Percentiles rank a stretch among this genome's conserved stretches.
These are phyloP conservation scores for Skeletonema grethae DNA, from an alignment of 108 stramenopile genomes.

Conservation along the genomic window DNA sequence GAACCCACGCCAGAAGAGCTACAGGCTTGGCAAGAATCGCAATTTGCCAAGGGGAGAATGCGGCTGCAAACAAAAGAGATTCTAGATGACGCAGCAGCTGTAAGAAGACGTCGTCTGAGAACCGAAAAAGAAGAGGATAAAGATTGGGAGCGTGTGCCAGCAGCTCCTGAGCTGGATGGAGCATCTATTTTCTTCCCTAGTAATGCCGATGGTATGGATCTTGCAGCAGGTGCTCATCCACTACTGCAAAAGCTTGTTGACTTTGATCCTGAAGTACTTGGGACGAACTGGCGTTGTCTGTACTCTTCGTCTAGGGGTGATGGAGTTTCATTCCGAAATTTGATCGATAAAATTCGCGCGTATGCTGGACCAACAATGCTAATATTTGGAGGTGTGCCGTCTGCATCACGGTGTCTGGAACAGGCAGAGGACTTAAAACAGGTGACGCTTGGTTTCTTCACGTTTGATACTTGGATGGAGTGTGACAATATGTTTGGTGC, in stretches of 20 bases:
- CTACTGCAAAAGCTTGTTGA: conserved; percentile 27
- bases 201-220: conserved; percentile 18
- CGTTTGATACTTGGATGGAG: conserved; percentile 57
- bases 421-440: background rate
- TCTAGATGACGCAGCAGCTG: conserved; percentile 8
- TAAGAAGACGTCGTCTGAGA: conserved; percentile 17
- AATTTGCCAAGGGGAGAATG: conserved; percentile 53
- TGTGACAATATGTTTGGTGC: conserved; percentile 27
- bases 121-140: conserved; percentile 16
- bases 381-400: conserved; percentile 46
- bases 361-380: conserved; percentile 59
- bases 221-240: conserved; percentile 26
- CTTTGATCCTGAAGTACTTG: conserved; percentile 57
- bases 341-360: conserved; percentile 44
- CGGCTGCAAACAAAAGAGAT: conserved; percentile 19
- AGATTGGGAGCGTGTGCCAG: conserved; percentile 44
- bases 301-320: conserved; percentile 57
- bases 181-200: conserved; percentile 54
- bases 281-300: conserved; percentile 56
- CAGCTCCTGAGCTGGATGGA: conserved; percentile 44
- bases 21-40: conserved; percentile 64
- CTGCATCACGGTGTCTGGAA: conserved; percentile 14
- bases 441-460: conserved; percentile 59
- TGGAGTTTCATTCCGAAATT: conserved; percentile 53
- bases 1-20: conserved; percentile 71